phyloP scores from a whole-genome alignment of 495 filamentous ascomycete species.

The Bacidia gigantensis region DNA sequence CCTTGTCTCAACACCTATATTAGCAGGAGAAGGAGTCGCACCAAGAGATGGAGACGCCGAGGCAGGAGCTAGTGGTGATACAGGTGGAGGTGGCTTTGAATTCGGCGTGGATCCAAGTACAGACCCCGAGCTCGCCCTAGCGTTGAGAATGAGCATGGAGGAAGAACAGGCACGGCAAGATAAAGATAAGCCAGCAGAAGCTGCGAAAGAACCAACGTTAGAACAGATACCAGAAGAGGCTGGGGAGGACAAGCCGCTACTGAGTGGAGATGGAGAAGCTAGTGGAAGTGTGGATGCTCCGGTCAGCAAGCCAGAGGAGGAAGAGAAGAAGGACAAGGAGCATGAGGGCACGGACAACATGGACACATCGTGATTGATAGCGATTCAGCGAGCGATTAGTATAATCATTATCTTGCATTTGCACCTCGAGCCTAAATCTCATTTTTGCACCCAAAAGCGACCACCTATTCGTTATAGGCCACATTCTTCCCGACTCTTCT shows the following conservation, averaged over 20 bases:
- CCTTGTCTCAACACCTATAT: constrained; percentile 79
- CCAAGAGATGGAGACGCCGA: constrained; percentile 29
- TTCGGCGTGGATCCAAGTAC: constrained; percentile 67
- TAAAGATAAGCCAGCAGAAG: constrained; percentile 60
- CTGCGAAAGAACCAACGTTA: constrained; percentile 48
- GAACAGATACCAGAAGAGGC: constrained; percentile 78
- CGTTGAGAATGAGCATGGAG: constrained; percentile 95
- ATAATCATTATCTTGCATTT: too few relatives aligned
- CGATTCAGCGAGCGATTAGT: constrained; percentile 16
- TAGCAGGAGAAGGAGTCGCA: constrained; percentile 58
- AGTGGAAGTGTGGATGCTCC: constrained; percentile 39
- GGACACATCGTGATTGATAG: constrained; percentile 47
- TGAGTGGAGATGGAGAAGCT: constrained; percentile 53
- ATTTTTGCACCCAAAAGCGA: too few relatives aligned
- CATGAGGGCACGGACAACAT: constrained; percentile 33
- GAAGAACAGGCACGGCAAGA: constrained; percentile 92
- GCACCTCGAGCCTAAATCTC: too few relatives aligned
- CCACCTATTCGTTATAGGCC: too few relatives aligned
- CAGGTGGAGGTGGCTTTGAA: constrained; percentile 49
- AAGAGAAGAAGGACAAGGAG: constrained; percentile 49
- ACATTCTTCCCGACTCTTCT: too few relatives aligned
- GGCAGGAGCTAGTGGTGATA: constrained; percentile 36
- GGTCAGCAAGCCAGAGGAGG: constrained; percentile 18
- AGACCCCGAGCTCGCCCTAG: constrained; percentile 87
- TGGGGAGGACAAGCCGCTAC: constrained; percentile 45